phyloP scores from a whole-genome alignment of 2,329 filamentous ascomycete species.

The Hymenoscyphus fructigenus region DNA sequence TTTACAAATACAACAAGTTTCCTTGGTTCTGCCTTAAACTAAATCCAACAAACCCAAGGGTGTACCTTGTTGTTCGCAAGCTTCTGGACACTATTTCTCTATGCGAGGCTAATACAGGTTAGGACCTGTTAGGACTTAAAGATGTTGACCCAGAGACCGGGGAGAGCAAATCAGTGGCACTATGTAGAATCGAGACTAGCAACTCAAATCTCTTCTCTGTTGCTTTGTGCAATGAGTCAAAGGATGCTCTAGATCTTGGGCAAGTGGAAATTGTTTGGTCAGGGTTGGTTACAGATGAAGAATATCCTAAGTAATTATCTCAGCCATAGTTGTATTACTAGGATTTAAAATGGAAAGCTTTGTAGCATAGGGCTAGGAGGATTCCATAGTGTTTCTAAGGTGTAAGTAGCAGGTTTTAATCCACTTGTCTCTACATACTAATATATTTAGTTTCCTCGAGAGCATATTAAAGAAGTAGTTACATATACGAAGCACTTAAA shows the following conservation, averaged over 20 bases:
- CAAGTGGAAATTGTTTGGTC: constrained; percentile 1
- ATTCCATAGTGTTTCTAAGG: background rate
- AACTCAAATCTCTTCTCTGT: background rate
- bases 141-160: background rate
- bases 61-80: background rate
- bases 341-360: background rate
- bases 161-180: background rate
- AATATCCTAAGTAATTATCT: constrained; percentile 1
- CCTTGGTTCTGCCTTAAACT: background rate
- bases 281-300: background rate
- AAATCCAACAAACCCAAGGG: background rate
- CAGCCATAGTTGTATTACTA: background rate
- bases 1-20: background rate
- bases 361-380: background rate
- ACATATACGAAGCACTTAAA: too few species aligned
- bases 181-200: background rate
- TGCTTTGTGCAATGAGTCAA: background rate
- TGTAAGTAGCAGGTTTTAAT: too few species aligned
- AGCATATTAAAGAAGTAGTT: too few species aligned
- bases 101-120: background rate
- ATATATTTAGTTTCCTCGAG: too few species aligned
- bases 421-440: too few species aligned
- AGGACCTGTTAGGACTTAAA: background rate
- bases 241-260: background rate
- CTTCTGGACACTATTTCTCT: background rate